Evolutionary conservation across 352 stramenopile genomes (phyloP).

Genomic region (Pythium sukuiense): DNA sequence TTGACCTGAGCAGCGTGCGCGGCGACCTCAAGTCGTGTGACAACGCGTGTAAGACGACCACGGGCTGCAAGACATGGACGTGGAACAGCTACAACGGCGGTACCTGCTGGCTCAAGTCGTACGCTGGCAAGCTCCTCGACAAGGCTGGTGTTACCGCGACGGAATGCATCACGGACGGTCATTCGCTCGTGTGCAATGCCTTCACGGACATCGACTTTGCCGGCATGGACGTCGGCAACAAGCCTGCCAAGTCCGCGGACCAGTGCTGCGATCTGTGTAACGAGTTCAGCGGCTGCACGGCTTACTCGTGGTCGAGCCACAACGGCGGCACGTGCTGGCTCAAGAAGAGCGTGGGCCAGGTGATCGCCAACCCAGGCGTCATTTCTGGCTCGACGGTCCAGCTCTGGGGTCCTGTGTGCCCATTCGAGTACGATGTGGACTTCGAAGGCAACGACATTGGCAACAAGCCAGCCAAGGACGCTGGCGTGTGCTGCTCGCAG

Average conservation of each 20-base stretch:
- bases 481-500: neutral
- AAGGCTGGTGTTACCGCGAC: slow-evolving; percentile 3
- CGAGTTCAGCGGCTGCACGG: slow-evolving; percentile 46
- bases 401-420: no score
- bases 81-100: slow-evolving; percentile 24
- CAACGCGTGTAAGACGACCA: neutral
- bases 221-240: slow-evolving; percentile 21
- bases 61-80: slow-evolving; percentile 21
- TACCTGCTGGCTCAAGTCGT: slow-evolving; percentile 28
- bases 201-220: slow-evolving; percentile 24
- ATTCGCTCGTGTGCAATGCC: slow-evolving; percentile 1
- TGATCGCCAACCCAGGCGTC: neutral
- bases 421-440: neutral
- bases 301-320: slow-evolving; percentile 37
- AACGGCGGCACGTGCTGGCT: slow-evolving; percentile 32
- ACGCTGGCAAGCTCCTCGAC: slow-evolving; percentile 9
- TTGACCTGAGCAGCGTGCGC: slow-evolving; percentile 19
- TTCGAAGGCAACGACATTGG: neutral
- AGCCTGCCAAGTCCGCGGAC: slow-evolving; percentile 4
- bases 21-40: slow-evolving; percentile 13
- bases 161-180: neutral
- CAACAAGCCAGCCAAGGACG: neutral
- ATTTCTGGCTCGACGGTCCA: neutral
- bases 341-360: slow-evolving; percentile 19
- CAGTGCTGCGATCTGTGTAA: slow-evolving; percentile 39